A percentile compares a stretch with the other conserved stretches of the same genome.
These are phyloP conservation scores for Vinca major DNA, from an alignment of 305 asterid genomes.

Conservation along the genomic window DNA sequence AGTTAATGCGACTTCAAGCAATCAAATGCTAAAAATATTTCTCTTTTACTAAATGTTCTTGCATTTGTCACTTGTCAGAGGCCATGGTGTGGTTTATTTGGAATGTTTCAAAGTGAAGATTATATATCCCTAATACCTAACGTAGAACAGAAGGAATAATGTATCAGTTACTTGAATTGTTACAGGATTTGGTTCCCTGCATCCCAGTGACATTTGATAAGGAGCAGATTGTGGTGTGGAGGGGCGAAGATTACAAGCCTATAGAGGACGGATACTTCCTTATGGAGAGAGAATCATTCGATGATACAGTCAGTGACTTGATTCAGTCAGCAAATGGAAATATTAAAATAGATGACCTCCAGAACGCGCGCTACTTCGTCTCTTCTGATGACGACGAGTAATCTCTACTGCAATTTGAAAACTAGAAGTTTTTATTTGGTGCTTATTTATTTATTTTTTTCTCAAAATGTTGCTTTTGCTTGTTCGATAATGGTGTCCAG, in stretches of 20 bases:
- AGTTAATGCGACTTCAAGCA: background rate
- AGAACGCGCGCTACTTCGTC: slow-evolving; percentile 12
- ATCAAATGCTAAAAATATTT: background rate
- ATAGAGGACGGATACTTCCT: slow-evolving; percentile 51
- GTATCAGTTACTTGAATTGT: background rate
- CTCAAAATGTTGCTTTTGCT: too few species aligned
- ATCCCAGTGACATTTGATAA: slow-evolving; percentile 76
- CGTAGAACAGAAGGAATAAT: background rate
- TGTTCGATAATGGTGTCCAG: too few species aligned
- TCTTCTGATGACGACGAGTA: slow-evolving; percentile 30
- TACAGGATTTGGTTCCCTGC: slow-evolving; percentile 84
- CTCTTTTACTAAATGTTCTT: background rate
- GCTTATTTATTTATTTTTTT: too few species aligned
- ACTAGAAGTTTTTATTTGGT: too few species aligned
- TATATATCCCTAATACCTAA: background rate
- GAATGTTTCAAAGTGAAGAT: background rate
- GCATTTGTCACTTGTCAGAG: background rate
- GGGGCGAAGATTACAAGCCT: slow-evolving; percentile 63
- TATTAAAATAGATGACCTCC: slow-evolving; percentile 17
- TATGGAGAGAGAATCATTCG: slow-evolving; percentile 42
- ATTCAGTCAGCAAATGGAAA: slow-evolving; percentile 15
- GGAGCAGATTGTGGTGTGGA: slow-evolving; percentile 93
- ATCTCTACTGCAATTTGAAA: slow-evolving; percentile 5
- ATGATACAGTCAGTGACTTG: slow-evolving; percentile 23
- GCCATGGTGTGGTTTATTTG: background rate